Base-by-base conservation (phyloP, 306 rosid species). In the Gastrolobium bilobum region DNA sequence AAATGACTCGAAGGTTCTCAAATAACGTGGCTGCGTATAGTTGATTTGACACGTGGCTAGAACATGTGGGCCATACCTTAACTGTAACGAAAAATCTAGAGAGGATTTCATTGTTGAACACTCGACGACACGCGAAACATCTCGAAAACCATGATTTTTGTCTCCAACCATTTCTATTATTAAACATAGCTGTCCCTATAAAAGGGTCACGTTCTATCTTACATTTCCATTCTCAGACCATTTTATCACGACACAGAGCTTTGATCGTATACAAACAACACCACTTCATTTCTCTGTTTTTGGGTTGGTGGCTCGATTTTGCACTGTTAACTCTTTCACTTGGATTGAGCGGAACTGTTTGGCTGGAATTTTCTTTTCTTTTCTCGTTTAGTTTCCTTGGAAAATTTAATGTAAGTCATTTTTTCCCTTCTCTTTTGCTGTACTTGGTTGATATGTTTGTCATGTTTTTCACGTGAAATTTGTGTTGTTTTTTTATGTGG, bases 251-350 rank as follows among this genome's bases (percentile, higher is more conserved):
- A 48, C 26, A 14, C 4, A 47, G 13, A 50, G 44, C 43, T 43
- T 50, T 20, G 39, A 78, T 78, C 60, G 3, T 7, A 59, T 53
- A 15, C 34, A 31, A 26, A 35, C 74, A 52, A 65, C 61, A 57
- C 4, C 4, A 6, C 26, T 46, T 35, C 39, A 34, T 26, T 52
- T 35, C 56, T 47, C 13, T 2, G 60, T 5, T 67, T 65, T 62
- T 60, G 76, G 94, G 94, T 83, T 89, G 46, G 94, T 83, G 96
- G 94, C 75, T 46, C 7, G 94, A 69, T 81, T 66, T 79, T 33
- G 82, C 6, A 33, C 84, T 7, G 94, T 79, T 60, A 86, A 26
- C 77, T 77, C 6, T 68, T 56, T 84, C 75, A 86, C 44, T 80
- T 50, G 92, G 97, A 90, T 85, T 50, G 84, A 30, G 79, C 7